Evolutionary conservation across 2,329 filamentous ascomycete species (phyloP), one percentile per base, ranked within the genome.

Genomic region (Trichoderma harzianum): DNA sequence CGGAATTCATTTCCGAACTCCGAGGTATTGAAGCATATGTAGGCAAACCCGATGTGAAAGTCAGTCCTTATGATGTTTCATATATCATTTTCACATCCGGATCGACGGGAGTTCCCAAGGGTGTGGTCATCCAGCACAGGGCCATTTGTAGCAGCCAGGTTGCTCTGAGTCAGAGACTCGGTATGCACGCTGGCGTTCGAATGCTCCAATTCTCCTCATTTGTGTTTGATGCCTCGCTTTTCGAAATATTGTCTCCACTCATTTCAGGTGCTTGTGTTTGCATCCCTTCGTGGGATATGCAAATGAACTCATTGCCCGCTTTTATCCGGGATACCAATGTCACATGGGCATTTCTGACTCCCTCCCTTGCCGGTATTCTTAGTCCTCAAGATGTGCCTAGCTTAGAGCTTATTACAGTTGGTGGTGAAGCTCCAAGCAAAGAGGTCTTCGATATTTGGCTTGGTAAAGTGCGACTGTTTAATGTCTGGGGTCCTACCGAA

Each of bases 41-140:
- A 5, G 11, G 5, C 8, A 39, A 43, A 12, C 24, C 47, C 1
- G 10, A 7, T 39, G 68, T 66, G 21, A 14, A 24, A 2, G 68
- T 70, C 6, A 32, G 10, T 8, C 10, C 68, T 3, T 10, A 57
- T 5, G 61, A 70, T n/a, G 21, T 57, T 11, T 47, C 60, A 11
- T 78, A 76, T 28, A 83, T 86, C 74, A 83, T 87, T 76, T 87
- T 86, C 74, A 87, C 86, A 21, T 86, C 85, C 10, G 86, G 86
- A 16, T 86, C 83, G 21, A 87, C 86, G 1, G 86, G 86, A 5
- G 78, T 78, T 21, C 86, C 86, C 2, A 87, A 86, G 78, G 85
- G 73, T 18, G 64, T 76, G n/a, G 60, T 66, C 16, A 69, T 69
- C 5, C 55, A 69, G 11, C 66, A 69, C 11, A n/a, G 53, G 3